phyloP scores from a whole-genome alignment of 345 rosid species.

The Raphanus raphanistrum region DNA sequence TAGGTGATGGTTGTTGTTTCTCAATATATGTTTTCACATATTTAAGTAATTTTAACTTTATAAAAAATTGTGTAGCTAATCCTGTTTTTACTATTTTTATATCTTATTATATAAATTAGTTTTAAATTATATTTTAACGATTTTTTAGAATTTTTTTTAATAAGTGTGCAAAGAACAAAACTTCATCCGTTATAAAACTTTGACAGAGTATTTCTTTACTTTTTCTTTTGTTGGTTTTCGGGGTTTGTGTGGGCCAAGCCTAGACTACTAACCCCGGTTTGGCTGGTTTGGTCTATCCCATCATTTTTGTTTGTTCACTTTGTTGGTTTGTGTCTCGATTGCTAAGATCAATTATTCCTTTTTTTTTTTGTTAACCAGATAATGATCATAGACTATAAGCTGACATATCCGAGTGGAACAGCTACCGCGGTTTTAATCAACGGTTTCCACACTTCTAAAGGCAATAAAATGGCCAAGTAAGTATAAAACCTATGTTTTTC shows the following conservation, averaged over 20 bases:
- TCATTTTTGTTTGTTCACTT: not conserved
- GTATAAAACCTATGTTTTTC: constrained; percentile 40
- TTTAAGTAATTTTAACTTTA: no score
- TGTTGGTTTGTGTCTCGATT: not conserved
- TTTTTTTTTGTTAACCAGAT: constrained; percentile 45
- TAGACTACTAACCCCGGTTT: not conserved
- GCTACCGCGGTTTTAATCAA: constrained; percentile 89
- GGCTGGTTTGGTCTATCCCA: not conserved
- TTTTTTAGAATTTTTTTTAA: no score
- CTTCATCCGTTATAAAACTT: no score
- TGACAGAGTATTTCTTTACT: no score
- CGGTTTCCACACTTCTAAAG: constrained; percentile 77
- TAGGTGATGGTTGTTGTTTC: no score
- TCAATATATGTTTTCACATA: no score
- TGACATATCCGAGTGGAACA: constrained; percentile 87
- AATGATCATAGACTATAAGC: constrained; percentile 82
- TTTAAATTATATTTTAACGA: no score
- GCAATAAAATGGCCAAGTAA: constrained; percentile 78
- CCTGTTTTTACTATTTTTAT: no score
- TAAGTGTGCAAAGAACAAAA: no score
- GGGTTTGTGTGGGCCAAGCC: not conserved
- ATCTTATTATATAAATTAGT: no score
- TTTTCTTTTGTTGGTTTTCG: not conserved
- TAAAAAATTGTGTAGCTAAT: no score
- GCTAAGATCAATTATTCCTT: not conserved